Percentiles rank a stretch among this genome's conserved stretches.
Evolutionary conservation across 495 filamentous ascomycete species (phyloP).

Genomic region (Neurospora sp.): DNA sequence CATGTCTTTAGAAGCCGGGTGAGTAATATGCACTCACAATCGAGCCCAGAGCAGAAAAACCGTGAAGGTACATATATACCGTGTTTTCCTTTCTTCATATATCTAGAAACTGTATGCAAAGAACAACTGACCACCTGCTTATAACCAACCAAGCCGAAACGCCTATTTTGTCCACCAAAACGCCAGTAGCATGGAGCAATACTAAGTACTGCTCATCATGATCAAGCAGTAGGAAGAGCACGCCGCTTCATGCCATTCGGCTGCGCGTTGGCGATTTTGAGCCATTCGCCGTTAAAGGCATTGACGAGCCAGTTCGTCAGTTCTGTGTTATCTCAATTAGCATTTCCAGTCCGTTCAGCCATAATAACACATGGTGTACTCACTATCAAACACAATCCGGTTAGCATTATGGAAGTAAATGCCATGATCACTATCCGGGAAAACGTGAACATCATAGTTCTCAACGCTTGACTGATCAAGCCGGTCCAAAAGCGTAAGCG

Average conservation of each 20-base stretch:
- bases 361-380: constrained; percentile 22
- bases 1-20: background rate
- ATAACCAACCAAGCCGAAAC: background rate
- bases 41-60: background rate
- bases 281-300: constrained; percentile 95
- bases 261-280: constrained; percentile 57
- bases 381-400: constrained; percentile 88
- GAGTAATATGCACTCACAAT: background rate
- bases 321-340: constrained; percentile 42
- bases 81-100: background rate
- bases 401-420: constrained; percentile 95
- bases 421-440: constrained; percentile 91
- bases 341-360: background rate
- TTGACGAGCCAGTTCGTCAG: constrained; percentile 89
- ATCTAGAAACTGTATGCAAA: background rate
- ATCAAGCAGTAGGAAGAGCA: background rate
- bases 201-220: background rate
- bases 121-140: background rate
- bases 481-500: constrained; percentile 73
- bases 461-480: constrained; percentile 74
- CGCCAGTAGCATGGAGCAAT: background rate
- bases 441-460: constrained; percentile 95
- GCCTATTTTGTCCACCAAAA: background rate
- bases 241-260: constrained; percentile 30
- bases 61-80: background rate